Base-by-base conservation (phyloP, 352 stramenopile genomes). In the Hyaloperonospora arabidopsidis region DNA sequence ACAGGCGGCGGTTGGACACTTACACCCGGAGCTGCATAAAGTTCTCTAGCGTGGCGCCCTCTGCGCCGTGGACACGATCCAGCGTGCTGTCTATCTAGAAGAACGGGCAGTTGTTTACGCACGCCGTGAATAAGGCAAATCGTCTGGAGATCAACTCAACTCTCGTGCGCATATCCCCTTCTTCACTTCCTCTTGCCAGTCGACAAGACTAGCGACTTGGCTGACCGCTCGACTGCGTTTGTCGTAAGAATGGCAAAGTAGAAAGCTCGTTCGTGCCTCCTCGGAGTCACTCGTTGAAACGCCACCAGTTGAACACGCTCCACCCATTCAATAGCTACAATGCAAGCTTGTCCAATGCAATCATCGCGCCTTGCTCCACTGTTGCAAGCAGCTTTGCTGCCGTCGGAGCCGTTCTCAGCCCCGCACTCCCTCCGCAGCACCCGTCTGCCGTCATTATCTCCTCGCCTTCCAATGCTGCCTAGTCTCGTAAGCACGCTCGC, bases 361-460 rank as follows among this genome's bases (percentile, higher is more conserved):
- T 56, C 45, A 29, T 65, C 61, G 12, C 57, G 50, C 21, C 45
- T 74, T 34, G 54, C 62, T 44, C 66, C 66, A 18, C 61, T 68
- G 10, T 29, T 63, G 25, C 65, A 65, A 18, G 61, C 65, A 14
- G 54, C 46, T 15, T 60, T 54, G 19, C 17, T 64, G 19, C 44
- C 47, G 5, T 61, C 61, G 0, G 57, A 63, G 14, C 57, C 47
- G 17, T 70, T 59, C 54, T 49, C 53, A 35, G 43, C 40, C 6
- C 54, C 53, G 28, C 56, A 63, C 47, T 61, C 61, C 14, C 53
- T 64, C 52, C 65, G 52, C 28, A 62, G 56, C 21, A 62, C 68
- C 10, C 61, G 65, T n/a, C 66, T 74, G 19, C 66, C 66, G 40
- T 74, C 66, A 17, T 29, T 74, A 17, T 58, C 66, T 14, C 66